Evolutionary conservation across 306 rosid genomes (phyloP).

Genomic region (Cyamopsis tetragonoloba): DNA sequence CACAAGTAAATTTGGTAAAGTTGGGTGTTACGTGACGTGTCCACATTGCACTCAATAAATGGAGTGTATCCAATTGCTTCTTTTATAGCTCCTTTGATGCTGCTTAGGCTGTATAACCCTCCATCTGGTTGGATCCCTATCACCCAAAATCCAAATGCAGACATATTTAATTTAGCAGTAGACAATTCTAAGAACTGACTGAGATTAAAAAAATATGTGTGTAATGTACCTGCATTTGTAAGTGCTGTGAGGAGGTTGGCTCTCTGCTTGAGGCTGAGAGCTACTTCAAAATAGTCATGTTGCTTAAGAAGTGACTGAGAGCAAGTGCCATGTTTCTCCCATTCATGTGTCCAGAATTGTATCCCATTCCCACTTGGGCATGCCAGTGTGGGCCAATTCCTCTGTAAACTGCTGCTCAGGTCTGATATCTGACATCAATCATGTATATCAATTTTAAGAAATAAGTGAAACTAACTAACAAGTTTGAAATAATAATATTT

Average conservation of each 20-base stretch:
- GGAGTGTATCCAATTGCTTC: conserved; percentile 23
- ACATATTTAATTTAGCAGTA: no score
- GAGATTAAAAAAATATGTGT: no score
- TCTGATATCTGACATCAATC: neutral
- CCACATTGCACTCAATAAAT: conserved; percentile 36
- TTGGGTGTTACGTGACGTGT: conserved; percentile 29
- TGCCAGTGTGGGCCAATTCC: conserved; percentile 53
- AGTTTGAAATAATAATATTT: no score
- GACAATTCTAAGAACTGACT: no score
- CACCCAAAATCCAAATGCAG: neutral
- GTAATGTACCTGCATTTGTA: conserved; percentile 36
- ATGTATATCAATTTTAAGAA: no score
- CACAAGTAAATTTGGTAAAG: conserved; percentile 45
- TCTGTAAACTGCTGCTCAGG: conserved; percentile 24
- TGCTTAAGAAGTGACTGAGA: conserved; percentile 50
- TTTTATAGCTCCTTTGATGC: conserved; percentile 28
- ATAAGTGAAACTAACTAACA: no score
- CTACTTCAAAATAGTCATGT: conserved; percentile 51
- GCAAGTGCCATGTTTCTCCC: conserved; percentile 75
- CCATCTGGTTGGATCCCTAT: conserved; percentile 39
- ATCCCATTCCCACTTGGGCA: conserved; percentile 53
- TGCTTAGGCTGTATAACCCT: conserved; percentile 17
- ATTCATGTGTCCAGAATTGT: conserved; percentile 53
- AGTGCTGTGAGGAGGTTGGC: conserved; percentile 48
- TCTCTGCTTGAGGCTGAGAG: conserved; percentile 41